Conservation (phyloP, 108 stramenopile genomes). For the Seminavis robusta region DNA sequence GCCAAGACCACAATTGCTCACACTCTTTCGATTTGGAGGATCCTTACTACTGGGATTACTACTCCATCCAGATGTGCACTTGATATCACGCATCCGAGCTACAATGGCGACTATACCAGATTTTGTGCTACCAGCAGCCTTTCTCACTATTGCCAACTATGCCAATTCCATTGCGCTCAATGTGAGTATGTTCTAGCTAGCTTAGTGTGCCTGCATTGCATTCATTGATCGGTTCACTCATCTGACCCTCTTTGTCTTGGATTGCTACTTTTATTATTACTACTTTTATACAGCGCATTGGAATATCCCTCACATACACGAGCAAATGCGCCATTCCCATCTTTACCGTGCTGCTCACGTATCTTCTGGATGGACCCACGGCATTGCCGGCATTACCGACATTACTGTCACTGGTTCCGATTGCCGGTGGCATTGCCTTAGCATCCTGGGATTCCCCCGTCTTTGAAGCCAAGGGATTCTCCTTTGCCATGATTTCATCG, state of each 20-base stretch:
- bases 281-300: no score
- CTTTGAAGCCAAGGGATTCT: constrained; percentile 65
- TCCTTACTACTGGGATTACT: constrained; percentile 62
- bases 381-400: constrained; percentile 50
- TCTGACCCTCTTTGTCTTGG: no score
- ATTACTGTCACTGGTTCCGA: constrained; percentile 63
- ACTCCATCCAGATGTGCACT: constrained; percentile 43
- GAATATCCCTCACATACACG: constrained; percentile 77
- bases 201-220: no score
- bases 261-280: no score
- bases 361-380: constrained; percentile 49
- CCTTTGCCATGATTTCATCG: constrained; percentile 58
- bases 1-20: constrained; percentile 55
- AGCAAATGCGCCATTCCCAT: constrained; percentile 77
- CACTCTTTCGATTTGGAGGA: constrained; percentile 68
- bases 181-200: no score
- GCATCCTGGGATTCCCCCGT: constrained; percentile 74
- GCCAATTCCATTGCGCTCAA: constrained; percentile 63
- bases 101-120: constrained; percentile 27
- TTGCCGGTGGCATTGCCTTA: constrained; percentile 67
- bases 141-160: constrained; percentile 71
- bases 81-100: constrained; percentile 38
- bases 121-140: constrained; percentile 61
- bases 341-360: constrained; percentile 63
- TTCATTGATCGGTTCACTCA: no score